These are phyloP conservation scores for Tranzscheliella williamsii DNA, from an alignment of 1,284 basidiomycete genomes.

Conservation along the genomic window DNA sequence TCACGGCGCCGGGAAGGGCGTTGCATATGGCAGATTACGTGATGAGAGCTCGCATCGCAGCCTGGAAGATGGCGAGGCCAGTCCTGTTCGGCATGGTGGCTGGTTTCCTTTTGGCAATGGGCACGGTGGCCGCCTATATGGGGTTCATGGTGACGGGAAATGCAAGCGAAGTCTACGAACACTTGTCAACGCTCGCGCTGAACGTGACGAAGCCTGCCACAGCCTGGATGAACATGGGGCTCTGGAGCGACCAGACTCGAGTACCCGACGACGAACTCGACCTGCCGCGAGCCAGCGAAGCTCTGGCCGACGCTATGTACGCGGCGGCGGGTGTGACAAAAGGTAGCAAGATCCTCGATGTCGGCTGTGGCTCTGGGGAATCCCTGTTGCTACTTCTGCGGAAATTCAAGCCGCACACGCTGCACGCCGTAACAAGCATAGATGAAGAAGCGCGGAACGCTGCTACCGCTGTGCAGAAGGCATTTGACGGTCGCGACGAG, in stretches of 20 bases:
- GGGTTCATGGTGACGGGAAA: not conserved
- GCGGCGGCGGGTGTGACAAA: conserved; percentile 19
- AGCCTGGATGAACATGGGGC: conserved; percentile 56
- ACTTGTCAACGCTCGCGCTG: conserved; percentile 24
- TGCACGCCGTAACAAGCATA: conserved; percentile 56
- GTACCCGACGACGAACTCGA: conserved; percentile 12
- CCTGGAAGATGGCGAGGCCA: too few relatives aligned
- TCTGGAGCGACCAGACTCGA: conserved; percentile 17
- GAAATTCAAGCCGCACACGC: conserved; percentile 13
- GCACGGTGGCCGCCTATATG: not conserved
- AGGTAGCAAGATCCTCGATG: conserved; percentile 44
- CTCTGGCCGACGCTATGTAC: conserved; percentile 41
- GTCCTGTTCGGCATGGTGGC: not conserved
- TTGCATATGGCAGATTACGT: too few relatives aligned
- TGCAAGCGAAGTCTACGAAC: conserved; percentile 13
- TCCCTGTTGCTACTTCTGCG: conserved; percentile 45
- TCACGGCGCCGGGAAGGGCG: too few relatives aligned
- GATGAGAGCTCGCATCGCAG: not conserved
- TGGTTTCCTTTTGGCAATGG: not conserved
- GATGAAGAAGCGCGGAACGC: conserved; percentile 37
- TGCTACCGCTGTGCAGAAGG: conserved; percentile 3
- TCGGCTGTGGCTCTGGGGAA: conserved; percentile 56
- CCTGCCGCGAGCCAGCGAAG: conserved; percentile 35
- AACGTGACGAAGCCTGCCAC: conserved; percentile 31
- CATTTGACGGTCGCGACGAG: not conserved